A percentile compares a stretch with the other conserved stretches of the same genome.
These are phyloP conservation scores for Pythium rhizo-oryzae DNA, from an alignment of 352 stramenopile genomes.

Conservation along the genomic window DNA sequence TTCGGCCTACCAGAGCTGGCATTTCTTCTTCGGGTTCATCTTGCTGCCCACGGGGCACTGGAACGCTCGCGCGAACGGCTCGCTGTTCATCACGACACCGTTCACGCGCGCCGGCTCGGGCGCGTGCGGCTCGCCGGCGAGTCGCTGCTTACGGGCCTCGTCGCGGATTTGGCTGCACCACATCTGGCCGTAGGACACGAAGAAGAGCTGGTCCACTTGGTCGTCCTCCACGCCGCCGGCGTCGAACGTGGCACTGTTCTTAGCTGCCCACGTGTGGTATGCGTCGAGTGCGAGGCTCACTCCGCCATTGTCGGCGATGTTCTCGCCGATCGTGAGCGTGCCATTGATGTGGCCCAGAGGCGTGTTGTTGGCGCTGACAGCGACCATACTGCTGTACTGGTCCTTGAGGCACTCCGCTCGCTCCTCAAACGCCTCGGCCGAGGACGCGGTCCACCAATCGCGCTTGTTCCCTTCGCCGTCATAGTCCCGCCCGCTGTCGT, in stretches of 20 bases:
- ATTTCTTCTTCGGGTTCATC: conserved; percentile 32
- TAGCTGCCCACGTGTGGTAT: conserved; percentile 50
- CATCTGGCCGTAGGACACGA: conserved; percentile 62
- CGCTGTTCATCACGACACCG: conserved; percentile 31
- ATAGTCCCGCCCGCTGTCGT: conserved; percentile 88
- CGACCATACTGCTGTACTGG: conserved; percentile 52
- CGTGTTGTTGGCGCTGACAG: conserved; percentile 33
- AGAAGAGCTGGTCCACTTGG: conserved; percentile 53
- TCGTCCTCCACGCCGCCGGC: conserved; percentile 4
- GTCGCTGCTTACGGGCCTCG: conserved; percentile 31
- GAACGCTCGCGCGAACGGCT: no score
- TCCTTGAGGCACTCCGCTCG: conserved; percentile 59
- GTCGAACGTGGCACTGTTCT: no score
- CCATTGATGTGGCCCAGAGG: conserved; percentile 57
- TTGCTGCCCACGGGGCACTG: conserved; percentile 10
- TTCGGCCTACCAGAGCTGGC: no score
- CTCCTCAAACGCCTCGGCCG: conserved; percentile 58
- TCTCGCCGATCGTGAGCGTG: conserved; percentile 65
- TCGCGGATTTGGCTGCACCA: conserved; percentile 59
- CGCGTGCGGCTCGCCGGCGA: conserved; percentile 48
- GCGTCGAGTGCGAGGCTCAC: conserved; percentile 60
- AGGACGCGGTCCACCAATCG: conserved; percentile 93
- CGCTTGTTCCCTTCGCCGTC: conserved; percentile 85
- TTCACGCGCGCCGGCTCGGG: conserved; percentile 34
- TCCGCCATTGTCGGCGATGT: conserved; percentile 70